A percentile compares a stretch with the other conserved stretches of the same genome.
Evolutionary conservation across 2,329 filamentous ascomycete genomes (phyloP).

Genomic region (Paramyrothecium roridum): DNA sequence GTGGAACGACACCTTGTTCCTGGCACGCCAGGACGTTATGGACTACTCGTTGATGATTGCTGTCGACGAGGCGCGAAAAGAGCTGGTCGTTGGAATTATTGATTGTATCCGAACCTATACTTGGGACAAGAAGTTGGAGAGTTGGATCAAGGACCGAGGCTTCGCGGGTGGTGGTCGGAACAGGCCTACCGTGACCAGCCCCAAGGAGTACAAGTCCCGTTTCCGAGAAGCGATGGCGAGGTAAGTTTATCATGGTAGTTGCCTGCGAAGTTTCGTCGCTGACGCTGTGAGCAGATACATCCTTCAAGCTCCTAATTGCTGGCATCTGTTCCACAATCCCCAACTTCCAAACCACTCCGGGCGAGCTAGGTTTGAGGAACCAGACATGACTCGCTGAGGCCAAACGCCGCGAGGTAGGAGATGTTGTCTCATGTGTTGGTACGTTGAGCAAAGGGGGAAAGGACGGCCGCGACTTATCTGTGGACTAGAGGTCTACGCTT

Average conservation of each 20-base stretch:
- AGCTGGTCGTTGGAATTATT: constrained; percentile 95
- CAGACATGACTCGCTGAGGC: constrained; percentile 19
- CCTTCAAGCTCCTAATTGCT: constrained; percentile 70
- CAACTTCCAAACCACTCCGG: constrained; percentile 33
- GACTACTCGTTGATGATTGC: constrained; percentile 99
- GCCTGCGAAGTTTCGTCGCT: not conserved
- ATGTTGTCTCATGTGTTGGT: no score
- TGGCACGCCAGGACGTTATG: constrained; percentile 96
- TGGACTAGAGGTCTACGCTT: not conserved
- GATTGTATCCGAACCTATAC: constrained; percentile 98
- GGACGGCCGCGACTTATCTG: no score
- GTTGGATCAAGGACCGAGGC: constrained; percentile 97
- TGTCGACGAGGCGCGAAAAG: constrained; percentile 84
- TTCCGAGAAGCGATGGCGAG: constrained; percentile 96
- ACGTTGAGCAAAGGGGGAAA: no score
- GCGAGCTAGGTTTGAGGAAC: constrained; percentile 35
- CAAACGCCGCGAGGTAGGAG: no score
- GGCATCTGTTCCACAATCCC: constrained; percentile 62
- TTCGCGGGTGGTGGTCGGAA: constrained; percentile 75
- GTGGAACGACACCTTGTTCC: constrained; percentile 95
- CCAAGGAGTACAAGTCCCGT: constrained; percentile 94
- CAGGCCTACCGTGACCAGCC: constrained; percentile 91
- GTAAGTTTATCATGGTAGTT: constrained; percentile 44
- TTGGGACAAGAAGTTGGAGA: constrained; percentile 99
- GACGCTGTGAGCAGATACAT: constrained; percentile 52